Percentiles rank a stretch among this genome's conserved stretches.
Conservation (phyloP, 2,329 filamentous ascomycete species). For the Calonectria pseudoturangicola region DNA sequence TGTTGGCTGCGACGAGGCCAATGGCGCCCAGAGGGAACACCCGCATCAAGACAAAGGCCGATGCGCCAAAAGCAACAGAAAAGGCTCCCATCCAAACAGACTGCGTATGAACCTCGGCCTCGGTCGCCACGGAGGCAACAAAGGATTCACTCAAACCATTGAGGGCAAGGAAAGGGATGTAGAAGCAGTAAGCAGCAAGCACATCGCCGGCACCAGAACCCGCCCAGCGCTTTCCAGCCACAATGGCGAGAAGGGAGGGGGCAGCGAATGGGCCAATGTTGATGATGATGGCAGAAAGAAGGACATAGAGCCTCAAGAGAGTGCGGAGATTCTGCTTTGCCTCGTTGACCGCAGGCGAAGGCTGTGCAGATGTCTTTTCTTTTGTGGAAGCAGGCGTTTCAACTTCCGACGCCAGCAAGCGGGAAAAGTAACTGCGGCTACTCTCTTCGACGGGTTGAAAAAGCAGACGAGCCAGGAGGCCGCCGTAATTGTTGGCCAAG, state of each 20-base stretch:
- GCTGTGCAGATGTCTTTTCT: slow-evolving; percentile 45
- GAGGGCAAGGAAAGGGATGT: slow-evolving; percentile 92
- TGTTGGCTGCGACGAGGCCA: slow-evolving; percentile 91
- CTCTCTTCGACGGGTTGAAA: slow-evolving; percentile 98
- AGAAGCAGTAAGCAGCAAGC: slow-evolving; percentile 89
- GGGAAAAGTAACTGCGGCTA: slow-evolving; percentile 91
- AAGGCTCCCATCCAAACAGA: slow-evolving; percentile 90
- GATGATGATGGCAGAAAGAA: slow-evolving; percentile 82
- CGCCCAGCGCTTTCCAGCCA: slow-evolving; percentile 87
- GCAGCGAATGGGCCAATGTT: slow-evolving; percentile 85
- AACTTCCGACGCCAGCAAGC: slow-evolving; percentile 74
- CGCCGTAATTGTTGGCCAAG: slow-evolving; percentile 95
- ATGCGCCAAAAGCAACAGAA: slow-evolving; percentile 83
- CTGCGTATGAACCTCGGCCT: slow-evolving; percentile 84
- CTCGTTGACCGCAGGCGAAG: slow-evolving; percentile 60
- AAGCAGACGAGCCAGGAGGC: slow-evolving; percentile 88
- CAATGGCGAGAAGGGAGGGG: slow-evolving; percentile 81
- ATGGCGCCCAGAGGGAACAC: slow-evolving; percentile 81
- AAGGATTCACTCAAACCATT: slow-evolving; percentile 96
- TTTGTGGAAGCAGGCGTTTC: slow-evolving; percentile 38
- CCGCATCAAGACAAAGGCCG: slow-evolving; percentile 85
- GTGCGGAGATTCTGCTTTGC: slow-evolving; percentile 73
- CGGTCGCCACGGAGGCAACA: slow-evolving; percentile 88
- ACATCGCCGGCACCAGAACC: slow-evolving; percentile 82
- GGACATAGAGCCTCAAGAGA: slow-evolving; percentile 82